Percentiles rank a stretch among this genome's conserved stretches.
These are phyloP conservation scores for Microdochium bolleyi DNA, from an alignment of 2,329 filamentous ascomycete species.

Conservation along the genomic window DNA sequence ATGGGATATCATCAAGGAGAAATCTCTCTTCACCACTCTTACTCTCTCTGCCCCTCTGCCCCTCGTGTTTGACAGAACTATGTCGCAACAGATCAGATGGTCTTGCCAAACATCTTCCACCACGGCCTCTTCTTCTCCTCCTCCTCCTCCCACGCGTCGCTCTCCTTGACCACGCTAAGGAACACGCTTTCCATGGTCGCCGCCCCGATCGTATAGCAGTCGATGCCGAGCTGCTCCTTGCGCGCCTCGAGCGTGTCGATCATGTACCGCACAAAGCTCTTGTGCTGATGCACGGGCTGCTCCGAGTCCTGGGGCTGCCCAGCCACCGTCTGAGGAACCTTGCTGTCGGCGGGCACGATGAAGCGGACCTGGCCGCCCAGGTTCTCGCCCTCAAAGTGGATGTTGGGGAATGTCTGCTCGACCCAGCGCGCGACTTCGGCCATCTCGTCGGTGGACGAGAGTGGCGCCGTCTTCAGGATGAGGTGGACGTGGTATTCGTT, in stretches of 20 bases:
- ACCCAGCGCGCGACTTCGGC: constrained; percentile 36
- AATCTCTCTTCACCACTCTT: no score
- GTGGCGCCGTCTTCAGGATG: constrained; percentile 12
- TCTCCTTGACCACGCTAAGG: constrained; percentile 57
- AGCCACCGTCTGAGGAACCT: constrained; percentile 7
- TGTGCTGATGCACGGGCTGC: constrained; percentile 3
- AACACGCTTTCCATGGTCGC: constrained; percentile 66
- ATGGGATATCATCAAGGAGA: no score
- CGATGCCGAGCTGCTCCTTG: constrained; percentile 48
- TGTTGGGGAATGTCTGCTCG: constrained; percentile 36
- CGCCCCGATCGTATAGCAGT: constrained; percentile 58
- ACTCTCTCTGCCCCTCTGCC: no score
- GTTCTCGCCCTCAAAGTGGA: constrained; percentile 46
- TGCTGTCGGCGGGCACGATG: constrained; percentile 38
- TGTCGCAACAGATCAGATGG: background rate
- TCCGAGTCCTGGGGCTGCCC: constrained; percentile 2
- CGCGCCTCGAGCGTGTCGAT: constrained; percentile 44
- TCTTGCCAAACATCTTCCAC: constrained; percentile 5
- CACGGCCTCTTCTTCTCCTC: constrained; percentile 10
- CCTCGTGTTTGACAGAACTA: no score
- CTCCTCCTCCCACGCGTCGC: constrained; percentile 48
- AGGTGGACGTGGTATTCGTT: constrained; percentile 19
- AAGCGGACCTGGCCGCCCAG: constrained; percentile 61
- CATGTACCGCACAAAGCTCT: constrained; percentile 17
- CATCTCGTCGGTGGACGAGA: constrained; percentile 12